Conservation (phyloP, 1,139 yeast genomes). For the Suhomyces atakaporum region DNA sequence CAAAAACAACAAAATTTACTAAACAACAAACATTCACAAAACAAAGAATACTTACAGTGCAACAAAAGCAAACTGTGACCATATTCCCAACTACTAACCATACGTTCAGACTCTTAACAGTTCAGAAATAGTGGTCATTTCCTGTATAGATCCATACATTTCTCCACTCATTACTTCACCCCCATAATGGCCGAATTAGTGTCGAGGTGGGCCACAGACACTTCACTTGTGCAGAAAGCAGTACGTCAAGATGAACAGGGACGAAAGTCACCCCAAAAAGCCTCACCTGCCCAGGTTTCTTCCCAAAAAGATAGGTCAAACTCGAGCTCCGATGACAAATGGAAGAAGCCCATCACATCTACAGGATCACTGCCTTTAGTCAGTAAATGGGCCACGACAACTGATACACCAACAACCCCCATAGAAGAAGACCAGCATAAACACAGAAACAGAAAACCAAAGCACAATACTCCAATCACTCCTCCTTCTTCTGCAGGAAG, state of each 20-base stretch:
- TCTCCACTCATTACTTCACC: neutral
- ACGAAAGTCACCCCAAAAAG: constrained; percentile 3
- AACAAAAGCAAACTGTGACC: too few species aligned
- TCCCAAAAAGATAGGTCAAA: neutral
- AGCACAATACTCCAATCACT: constrained; percentile 1
- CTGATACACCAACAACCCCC: constrained; percentile 2
- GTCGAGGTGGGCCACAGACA: constrained; percentile 44
- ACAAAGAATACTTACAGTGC: too few species aligned
- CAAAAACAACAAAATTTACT: too few species aligned
- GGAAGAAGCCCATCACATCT: constrained; percentile 17
- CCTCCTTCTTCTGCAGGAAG: constrained; percentile 7
- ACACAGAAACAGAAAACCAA: neutral
- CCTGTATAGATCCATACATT: constrained; percentile 2
- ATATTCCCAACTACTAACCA: too few species aligned
- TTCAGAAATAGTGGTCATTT: too few species aligned
- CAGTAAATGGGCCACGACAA: constrained; percentile 34
- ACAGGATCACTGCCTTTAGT: constrained; percentile 21
- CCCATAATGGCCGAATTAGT: constrained; percentile 32
- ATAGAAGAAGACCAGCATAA: neutral
- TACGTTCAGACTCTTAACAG: neutral
- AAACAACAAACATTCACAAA: too few species aligned
- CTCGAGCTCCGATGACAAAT: constrained; percentile 5
- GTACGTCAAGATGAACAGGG: constrained; percentile 22
- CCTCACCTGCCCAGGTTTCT: neutral
- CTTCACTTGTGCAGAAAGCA: constrained; percentile 28